These are phyloP conservation scores for Nemania sp. DNA, from an alignment of 2,329 filamentous ascomycete genomes.

Conservation along the genomic window DNA sequence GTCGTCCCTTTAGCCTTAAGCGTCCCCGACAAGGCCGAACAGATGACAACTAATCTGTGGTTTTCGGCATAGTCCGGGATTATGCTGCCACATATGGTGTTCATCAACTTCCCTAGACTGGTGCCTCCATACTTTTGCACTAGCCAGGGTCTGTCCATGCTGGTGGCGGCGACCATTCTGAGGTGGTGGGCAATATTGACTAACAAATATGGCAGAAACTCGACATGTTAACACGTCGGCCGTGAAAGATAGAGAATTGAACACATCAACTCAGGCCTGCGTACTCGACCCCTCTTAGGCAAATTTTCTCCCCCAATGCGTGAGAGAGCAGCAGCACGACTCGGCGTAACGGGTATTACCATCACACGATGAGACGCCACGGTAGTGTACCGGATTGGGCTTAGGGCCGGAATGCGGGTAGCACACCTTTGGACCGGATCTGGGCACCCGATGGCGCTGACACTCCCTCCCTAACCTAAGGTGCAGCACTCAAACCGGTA, in stretches of 20 bases:
- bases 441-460: too few relatives aligned
- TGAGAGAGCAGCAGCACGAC: neutral
- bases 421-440: neutral
- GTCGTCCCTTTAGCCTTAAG: conserved; percentile 60
- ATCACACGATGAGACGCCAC: conserved; percentile 15
- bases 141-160: conserved; percentile 49
- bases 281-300: conserved; percentile 5
- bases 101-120: conserved; percentile 59
- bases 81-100: conserved; percentile 48
- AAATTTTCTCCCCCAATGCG: neutral
- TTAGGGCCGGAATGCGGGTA: conserved; percentile 6
- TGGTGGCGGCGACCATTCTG: conserved; percentile 25
- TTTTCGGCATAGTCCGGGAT: conserved; percentile 40
- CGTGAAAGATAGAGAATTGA: neutral
- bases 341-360: too few relatives aligned
- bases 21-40: conserved; percentile 58
- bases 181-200: neutral
- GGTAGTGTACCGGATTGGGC: conserved; percentile 6
- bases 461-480: too few relatives aligned
- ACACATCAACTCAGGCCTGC: too few relatives aligned
- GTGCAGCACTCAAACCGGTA: too few relatives aligned
- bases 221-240: neutral
- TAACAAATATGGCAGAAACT: conserved; percentile 1
- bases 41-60: conserved; percentile 57
- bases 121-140: conserved; percentile 66